Evolutionary conservation across 768 basidiomycete species (phyloP).

Genomic region (Pisolithus sp.): DNA sequence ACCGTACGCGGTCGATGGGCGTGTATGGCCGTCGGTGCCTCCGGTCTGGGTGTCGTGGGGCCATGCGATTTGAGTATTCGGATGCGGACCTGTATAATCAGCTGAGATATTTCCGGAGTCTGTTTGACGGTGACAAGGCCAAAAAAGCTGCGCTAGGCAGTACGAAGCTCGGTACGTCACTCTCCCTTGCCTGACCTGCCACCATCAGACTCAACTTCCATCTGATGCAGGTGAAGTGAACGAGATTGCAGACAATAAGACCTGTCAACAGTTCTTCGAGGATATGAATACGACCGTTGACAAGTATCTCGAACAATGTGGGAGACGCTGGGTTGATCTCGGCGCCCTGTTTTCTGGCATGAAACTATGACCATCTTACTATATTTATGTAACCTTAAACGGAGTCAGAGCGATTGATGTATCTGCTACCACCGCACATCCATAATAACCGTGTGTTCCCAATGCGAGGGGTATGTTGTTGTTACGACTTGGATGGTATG

Average conservation of each 20-base stretch:
- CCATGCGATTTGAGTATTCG: slow-evolving; percentile 52
- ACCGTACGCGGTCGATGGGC: slow-evolving; percentile 88
- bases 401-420: background rate
- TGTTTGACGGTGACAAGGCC: slow-evolving; percentile 72
- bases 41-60: slow-evolving; percentile 23
- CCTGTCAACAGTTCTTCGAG: slow-evolving; percentile 34
- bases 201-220: background rate
- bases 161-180: slow-evolving; percentile 33
- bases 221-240: slow-evolving; percentile 45
- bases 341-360: slow-evolving; percentile 75
- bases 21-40: slow-evolving; percentile 86
- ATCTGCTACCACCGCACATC: slow-evolving; percentile 5
- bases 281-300: slow-evolving; percentile 54
- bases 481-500: slow-evolving; percentile 12
- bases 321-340: slow-evolving; percentile 86
- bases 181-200: background rate
- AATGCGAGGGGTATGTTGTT: slow-evolving; percentile 3
- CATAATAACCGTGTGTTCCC: slow-evolving; percentile 3
- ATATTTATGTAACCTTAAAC: background rate
- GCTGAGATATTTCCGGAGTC: slow-evolving; percentile 69
- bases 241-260: slow-evolving; percentile 46
- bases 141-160: slow-evolving; percentile 45
- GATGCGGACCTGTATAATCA: slow-evolving; percentile 87
- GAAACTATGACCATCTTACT: slow-evolving; percentile 39
- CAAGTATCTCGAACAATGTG: slow-evolving; percentile 81